Evolutionary conservation across 1,284 basidiomycete species (phyloP).

Genomic region (Cutaneotrichosporon sp.): DNA sequence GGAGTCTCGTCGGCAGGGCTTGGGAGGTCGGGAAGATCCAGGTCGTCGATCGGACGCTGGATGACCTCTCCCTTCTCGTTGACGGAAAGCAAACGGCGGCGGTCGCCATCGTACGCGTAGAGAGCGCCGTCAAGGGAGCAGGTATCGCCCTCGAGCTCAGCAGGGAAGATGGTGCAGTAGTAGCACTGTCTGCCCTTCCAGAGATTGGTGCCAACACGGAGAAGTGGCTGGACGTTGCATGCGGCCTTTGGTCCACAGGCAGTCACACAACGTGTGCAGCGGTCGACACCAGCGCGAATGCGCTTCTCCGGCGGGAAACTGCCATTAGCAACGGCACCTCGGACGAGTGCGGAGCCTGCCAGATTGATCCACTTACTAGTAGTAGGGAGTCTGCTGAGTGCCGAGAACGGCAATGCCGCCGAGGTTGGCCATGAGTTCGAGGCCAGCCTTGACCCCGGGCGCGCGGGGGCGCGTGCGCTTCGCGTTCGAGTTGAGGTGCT

Average conservation of each 20-base stretch:
- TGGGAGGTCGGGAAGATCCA: background rate
- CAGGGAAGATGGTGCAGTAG: slow-evolving; percentile 8
- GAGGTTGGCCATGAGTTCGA: slow-evolving; percentile 12
- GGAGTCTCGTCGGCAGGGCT: background rate
- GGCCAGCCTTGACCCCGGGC: slow-evolving; percentile 9
- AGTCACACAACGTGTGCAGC: slow-evolving; percentile 10
- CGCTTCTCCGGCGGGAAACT: slow-evolving; percentile 10
- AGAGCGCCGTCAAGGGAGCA: slow-evolving; percentile 7
- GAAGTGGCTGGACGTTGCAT: slow-evolving; percentile 9
- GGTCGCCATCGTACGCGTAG: slow-evolving; percentile 1
- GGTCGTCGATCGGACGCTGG: background rate
- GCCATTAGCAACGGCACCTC: background rate
- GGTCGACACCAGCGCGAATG: slow-evolving; percentile 3
- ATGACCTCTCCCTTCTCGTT: slow-evolving; percentile 1
- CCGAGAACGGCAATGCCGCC: slow-evolving; percentile 11
- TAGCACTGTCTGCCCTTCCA: slow-evolving; percentile 8
- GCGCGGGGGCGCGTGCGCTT: slow-evolving; percentile 4
- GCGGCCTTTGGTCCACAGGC: slow-evolving; percentile 5
- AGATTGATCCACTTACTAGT: slow-evolving; percentile 10
- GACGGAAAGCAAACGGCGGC: slow-evolving; percentile 2
- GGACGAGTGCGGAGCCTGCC: too few species aligned
- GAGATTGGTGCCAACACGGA: slow-evolving; percentile 5
- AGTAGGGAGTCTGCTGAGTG: slow-evolving; percentile 8
- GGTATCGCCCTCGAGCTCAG: slow-evolving; percentile 6
- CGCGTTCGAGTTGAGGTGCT: slow-evolving; percentile 1